Evolutionary conservation across 805 yeast genomes (phyloP).

Genomic region (Hanseniaspora nectarophila): DNA sequence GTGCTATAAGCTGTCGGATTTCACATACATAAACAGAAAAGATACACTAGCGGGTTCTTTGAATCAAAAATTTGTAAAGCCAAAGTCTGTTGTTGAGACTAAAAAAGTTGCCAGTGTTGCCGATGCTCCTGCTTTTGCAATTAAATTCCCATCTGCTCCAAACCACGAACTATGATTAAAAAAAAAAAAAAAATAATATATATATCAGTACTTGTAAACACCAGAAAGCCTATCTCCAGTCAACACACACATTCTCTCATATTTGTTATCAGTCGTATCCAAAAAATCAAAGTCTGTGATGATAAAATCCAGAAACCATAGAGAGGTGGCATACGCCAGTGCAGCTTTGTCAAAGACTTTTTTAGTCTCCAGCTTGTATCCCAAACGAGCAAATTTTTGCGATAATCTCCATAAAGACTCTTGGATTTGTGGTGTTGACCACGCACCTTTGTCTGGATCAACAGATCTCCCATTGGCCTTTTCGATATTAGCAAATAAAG

Average conservation of each 20-base stretch:
- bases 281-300: background rate
- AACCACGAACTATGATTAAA: background rate
- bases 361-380: background rate
- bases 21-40: background rate
- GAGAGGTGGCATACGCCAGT: slow-evolving; percentile 7
- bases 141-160: slow-evolving; percentile 1
- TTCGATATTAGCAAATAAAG: background rate
- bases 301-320: slow-evolving; percentile 11
- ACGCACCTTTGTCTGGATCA: background rate
- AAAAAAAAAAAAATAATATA: background rate
- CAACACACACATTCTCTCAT: background rate
- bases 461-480: background rate
- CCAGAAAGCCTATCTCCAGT: slow-evolving; percentile 1
- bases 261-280: background rate
- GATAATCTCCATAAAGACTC: background rate
- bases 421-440: background rate
- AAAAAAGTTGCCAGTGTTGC: no score
- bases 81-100: background rate
- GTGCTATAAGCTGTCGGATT: background rate
- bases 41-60: background rate
- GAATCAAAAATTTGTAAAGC: background rate
- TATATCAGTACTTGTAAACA: background rate
- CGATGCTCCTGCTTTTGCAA: background rate
- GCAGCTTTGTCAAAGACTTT: background rate
- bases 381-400: background rate